A percentile compares a stretch with the other conserved stretches of the same genome.
These are phyloP conservation scores for Rhynchospora pubera DNA, from an alignment of 176 grass and related monocot species.

Conservation along the genomic window DNA sequence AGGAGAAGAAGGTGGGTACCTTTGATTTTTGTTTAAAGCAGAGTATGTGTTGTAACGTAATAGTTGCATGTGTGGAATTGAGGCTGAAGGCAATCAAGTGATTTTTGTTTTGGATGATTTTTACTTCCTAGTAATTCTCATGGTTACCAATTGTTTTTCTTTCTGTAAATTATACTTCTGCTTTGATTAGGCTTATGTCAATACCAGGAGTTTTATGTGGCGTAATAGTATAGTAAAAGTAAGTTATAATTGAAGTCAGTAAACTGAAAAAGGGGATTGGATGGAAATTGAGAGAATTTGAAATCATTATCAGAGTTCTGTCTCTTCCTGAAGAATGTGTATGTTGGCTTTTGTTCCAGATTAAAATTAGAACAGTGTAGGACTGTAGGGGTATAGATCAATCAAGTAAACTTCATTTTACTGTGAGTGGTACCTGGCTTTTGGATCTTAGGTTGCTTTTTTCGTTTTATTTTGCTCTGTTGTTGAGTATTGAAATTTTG, in stretches of 20 bases:
- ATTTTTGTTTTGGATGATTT: neutral
- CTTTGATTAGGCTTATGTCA: neutral
- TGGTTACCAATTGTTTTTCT: neutral
- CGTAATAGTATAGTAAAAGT: too few species aligned
- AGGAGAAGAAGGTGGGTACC: conserved; percentile 75
- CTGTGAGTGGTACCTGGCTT: too few species aligned
- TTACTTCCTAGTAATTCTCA: neutral
- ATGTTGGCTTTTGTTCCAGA: neutral
- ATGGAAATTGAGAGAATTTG: neutral
- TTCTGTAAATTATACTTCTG: neutral
- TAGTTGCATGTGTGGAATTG: neutral
- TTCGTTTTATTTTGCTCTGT: too few species aligned
- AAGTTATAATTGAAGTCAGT: too few species aligned
- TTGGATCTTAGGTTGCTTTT: too few species aligned
- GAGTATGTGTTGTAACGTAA: neutral
- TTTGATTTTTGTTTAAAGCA: neutral
- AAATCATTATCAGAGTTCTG: neutral
- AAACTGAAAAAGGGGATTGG: neutral
- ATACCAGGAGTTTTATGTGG: too few species aligned
- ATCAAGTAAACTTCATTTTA: neutral
- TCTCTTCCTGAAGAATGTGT: neutral
- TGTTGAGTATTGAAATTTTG: too few species aligned
- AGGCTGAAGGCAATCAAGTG: neutral
- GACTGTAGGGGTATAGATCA: neutral
- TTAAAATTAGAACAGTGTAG: neutral